Base-by-base conservation (phyloP, 768 basidiomycete genomes). In the Amanita muscaria region DNA sequence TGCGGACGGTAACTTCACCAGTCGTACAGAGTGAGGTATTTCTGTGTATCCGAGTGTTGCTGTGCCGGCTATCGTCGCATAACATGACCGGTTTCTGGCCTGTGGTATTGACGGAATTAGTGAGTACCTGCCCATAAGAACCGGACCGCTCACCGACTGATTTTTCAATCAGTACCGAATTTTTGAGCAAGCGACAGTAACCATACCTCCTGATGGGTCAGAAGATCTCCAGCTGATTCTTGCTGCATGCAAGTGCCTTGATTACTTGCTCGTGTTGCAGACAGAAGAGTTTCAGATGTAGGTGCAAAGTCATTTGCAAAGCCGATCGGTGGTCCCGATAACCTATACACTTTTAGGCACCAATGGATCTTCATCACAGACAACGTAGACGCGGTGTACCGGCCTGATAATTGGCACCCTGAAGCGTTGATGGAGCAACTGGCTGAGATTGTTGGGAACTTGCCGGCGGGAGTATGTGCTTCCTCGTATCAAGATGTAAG, bases 341-440 rank as follows among this genome's bases (percentile, higher is more conserved):
- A 44, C 59, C 8, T 56, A 38, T 11, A 16, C 4, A 33, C 22
- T 15, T 33, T 15, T 52, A 88, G 85, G 59, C 88, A 98, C 60
- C 92, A 99, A 68, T 99, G 96, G 94, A 88, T 96, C 56, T 99
- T 98, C 61, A 80, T 97, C 33, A 96, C 92, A 2, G 94, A 99
- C 61, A 98, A 94, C 0, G 88, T 93, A 5, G 96, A 98, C 55
- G 92, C 94, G 0, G 76, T 92, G 25, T 92, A 90, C 63, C 83
- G 80, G 14, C 87, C 91, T 0, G 83, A 91, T 46, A 70, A 80
- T 35, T 90, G 84, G 76, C 68, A 69, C 46, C 88, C 93, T 0
- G 84, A 86, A 52, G 85, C 91, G 2, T 80, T 96, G 69, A 76
- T 97, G 63, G 96, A 99, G 57, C 84, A 84, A 44, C 70, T 98